A percentile compares a stretch with the other conserved stretches of the same genome.
Evolutionary conservation across 2,329 filamentous ascomycete species (phyloP).

Genomic region (Mycosphaerelloides madeirae): DNA sequence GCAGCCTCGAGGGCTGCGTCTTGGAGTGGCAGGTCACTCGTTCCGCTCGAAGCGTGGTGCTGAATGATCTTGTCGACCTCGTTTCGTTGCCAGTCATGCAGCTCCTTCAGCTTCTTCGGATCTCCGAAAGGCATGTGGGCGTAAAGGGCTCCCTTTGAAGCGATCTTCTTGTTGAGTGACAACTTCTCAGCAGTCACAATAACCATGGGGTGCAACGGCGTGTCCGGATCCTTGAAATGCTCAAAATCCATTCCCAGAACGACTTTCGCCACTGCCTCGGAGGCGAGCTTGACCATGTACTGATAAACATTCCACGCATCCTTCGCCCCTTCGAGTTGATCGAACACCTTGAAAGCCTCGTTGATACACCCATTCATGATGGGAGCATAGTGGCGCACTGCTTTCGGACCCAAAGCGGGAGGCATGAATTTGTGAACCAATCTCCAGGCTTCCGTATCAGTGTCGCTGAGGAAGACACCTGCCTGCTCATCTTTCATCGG

Average conservation of each 20-base stretch:
- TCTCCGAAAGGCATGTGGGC: conserved; percentile 55
- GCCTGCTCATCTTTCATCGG: conserved; percentile 31
- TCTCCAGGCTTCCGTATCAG: conserved; percentile 48
- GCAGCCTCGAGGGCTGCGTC: conserved; percentile 36
- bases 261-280: conserved; percentile 43
- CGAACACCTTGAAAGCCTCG: conserved; percentile 46
- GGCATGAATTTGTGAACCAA: conserved; percentile 59
- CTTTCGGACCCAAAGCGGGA: conserved; percentile 55
- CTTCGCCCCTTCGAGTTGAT: conserved; percentile 44
- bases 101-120: conserved; percentile 40
- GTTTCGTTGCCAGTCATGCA: conserved; percentile 31
- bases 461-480: conserved; percentile 40
- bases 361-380: conserved; percentile 55
- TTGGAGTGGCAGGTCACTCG: conserved; percentile 33
- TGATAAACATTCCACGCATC: conserved; percentile 47
- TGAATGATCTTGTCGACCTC: conserved; percentile 39
- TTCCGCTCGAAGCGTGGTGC: conserved; percentile 33
- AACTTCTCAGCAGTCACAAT: conserved; percentile 48
- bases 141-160: conserved; percentile 54
- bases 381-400: conserved; percentile 57
- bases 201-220: conserved; percentile 51
- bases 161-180: conserved; percentile 56
- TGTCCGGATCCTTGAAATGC: conserved; percentile 42
- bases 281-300: conserved; percentile 48
- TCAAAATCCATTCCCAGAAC: conserved; percentile 43